Evolutionary conservation across 306 rosid species (phyloP).

Genomic region (Inga leiocalycina): DNA sequence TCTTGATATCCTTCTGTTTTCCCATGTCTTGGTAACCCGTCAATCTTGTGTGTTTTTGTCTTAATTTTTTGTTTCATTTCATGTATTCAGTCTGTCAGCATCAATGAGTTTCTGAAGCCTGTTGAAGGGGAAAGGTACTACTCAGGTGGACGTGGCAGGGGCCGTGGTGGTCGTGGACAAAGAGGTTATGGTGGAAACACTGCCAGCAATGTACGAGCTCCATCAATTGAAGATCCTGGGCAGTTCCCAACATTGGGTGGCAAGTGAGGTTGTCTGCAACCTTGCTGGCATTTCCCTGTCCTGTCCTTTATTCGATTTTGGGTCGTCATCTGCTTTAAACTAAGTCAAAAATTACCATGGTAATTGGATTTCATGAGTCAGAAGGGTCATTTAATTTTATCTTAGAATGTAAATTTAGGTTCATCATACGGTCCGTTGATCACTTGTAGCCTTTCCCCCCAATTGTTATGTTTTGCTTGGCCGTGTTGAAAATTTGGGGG

Average conservation of each 20-base stretch:
- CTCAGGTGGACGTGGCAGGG: constrained; percentile 79
- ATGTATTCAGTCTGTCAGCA: constrained; percentile 68
- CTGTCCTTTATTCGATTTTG: constrained; percentile 49
- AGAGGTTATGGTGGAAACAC: constrained; percentile 62
- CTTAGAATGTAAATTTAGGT: constrained; percentile 66
- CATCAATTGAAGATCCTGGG: constrained; percentile 80
- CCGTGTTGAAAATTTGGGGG: constrained; percentile 46
- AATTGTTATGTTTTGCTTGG: constrained; percentile 2
- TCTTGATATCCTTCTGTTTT: background rate
- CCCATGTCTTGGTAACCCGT: background rate
- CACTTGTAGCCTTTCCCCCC: constrained; percentile 32
- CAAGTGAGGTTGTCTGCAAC: constrained; percentile 63
- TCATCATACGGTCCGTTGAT: constrained; percentile 42
- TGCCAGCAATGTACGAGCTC: constrained; percentile 53
- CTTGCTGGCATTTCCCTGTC: constrained; percentile 22
- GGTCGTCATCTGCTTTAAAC: constrained; percentile 54
- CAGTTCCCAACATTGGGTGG: constrained; percentile 90
- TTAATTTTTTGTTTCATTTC: background rate
- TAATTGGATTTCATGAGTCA: constrained; percentile 56
- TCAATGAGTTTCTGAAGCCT: constrained; percentile 92
- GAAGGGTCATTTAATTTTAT: constrained; percentile 38
- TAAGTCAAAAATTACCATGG: constrained; percentile 52
- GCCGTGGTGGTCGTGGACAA: constrained; percentile 84
- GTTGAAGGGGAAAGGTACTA: constrained; percentile 75
- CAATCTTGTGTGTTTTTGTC: background rate